A percentile compares a stretch with the other conserved stretches of the same genome.
phyloP scores from a whole-genome alignment of 805 yeast species.

The Candida tammaniensis region DNA sequence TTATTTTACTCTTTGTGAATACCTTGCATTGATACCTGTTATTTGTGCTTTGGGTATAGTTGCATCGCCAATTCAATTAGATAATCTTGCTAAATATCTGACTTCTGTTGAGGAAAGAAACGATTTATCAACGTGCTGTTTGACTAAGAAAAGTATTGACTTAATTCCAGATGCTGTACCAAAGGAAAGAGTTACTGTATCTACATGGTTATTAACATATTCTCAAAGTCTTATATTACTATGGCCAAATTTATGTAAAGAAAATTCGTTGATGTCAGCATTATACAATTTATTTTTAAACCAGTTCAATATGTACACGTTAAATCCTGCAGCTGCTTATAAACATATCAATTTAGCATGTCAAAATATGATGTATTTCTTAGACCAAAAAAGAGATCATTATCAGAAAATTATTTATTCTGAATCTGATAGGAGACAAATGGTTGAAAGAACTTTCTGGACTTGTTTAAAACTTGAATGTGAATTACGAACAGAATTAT shows the following conservation, averaged over 20 bases:
- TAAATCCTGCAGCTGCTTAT: conserved; percentile 28
- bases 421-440: conserved; percentile 11
- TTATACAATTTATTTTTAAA: conserved; percentile 14
- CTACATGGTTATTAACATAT: conserved; percentile 21
- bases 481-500: conserved; percentile 32
- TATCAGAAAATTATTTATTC: conserved; percentile 5
- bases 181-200: conserved; percentile 19
- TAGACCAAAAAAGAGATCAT: conserved; percentile 17
- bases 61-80: conserved; percentile 29
- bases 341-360: conserved; percentile 23
- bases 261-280: conserved; percentile 5
- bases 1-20: conserved; percentile 18
- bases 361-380: conserved; percentile 28
- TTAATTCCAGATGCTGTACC: conserved; percentile 14
- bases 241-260: conserved; percentile 19
- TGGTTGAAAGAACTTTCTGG: conserved; percentile 34
- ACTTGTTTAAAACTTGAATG: conserved; percentile 35
- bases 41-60: conserved; percentile 33
- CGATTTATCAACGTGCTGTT: conserved; percentile 18
- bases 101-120: conserved; percentile 27
- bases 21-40: conserved; percentile 24
- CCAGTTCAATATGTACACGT: conserved; percentile 25
- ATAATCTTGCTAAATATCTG: conserved; percentile 27
- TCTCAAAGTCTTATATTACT: conserved; percentile 18
- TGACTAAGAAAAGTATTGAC: conserved; percentile 10